Base-by-base conservation (phyloP, 176 grass and related monocot species). In the Tillandsia leiboldiana region DNA sequence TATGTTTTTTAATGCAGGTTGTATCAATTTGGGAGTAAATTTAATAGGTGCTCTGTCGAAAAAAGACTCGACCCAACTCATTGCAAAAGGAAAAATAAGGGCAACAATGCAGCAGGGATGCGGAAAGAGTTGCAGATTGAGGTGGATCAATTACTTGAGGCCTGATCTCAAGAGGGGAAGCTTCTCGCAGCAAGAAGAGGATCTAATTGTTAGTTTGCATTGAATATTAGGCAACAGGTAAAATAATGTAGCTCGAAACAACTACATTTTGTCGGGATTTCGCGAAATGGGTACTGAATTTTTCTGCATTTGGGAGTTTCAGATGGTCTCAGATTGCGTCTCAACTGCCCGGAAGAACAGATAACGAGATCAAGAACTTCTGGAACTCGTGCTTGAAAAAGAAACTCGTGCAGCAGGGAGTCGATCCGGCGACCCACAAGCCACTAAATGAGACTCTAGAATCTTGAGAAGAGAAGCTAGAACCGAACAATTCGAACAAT, bases 121-220 rank as follows among this genome's bases (percentile, higher is more conserved):
- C 82, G 90, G 90, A 63, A 95, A 95, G 81, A 95, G 90, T 82
- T 95, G 90, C 73, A 71, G 90, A 29, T 84, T 95, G 24, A 82
- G 90, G 68, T 95, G 90, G 90, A 95, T 95, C 69, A 95, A 95
- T 74, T 95, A 95, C 79, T 70, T 95, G 59, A 87, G 91, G 26
- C 91, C 91, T 11, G 87, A 95, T 77, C 87, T 95, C 10, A 95
- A 95, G 77, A 85, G 91, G 61, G 87, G 91, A 18, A 90, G 91
- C 84, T 95, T 95, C 81, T 95, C 91, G 49, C 83, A 90, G 72
- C 91, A 85, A 75, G 91, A 95, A 81, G 91, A 95, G 73, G 83
- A 95, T 69, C 75, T 83, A 26, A 95, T 95, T 72, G 14, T 95
- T 74, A 71, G 83, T 71, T 70, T 90, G 29, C 91, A 95, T 61